A percentile compares a stretch with the other conserved stretches of the same genome.
Conservation (phyloP, 306 rosid genomes). For the Vigna reflexopilosa region DNA sequence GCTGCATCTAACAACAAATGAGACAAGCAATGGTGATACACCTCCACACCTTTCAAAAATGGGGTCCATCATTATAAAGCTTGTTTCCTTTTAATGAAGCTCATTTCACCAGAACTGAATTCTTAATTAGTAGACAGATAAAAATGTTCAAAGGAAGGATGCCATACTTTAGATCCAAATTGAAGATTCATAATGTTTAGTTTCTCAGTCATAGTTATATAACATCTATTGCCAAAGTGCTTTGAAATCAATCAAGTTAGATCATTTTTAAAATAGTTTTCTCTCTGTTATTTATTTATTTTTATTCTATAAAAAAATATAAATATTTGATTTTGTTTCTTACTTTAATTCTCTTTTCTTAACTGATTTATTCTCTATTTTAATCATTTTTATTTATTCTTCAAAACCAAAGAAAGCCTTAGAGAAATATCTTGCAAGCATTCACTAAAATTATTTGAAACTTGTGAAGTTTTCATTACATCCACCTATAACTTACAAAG, state of each 20-base stretch:
- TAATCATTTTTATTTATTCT: too few relatives aligned
- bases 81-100: background rate
- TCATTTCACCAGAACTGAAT: constrained; percentile 23
- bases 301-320: too few relatives aligned
- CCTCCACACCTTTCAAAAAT: constrained; percentile 40
- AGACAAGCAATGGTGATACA: constrained; percentile 27
- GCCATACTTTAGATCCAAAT: constrained; percentile 26
- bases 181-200: constrained; percentile 14
- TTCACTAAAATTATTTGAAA: too few relatives aligned
- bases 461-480: background rate
- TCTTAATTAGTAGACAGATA: background rate
- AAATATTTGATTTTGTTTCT: too few relatives aligned
- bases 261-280: too few relatives aligned
- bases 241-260: too few relatives aligned
- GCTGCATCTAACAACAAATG: constrained; percentile 41
- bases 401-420: too few relatives aligned
- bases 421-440: too few relatives aligned
- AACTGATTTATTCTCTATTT: too few relatives aligned
- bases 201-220: constrained; percentile 6
- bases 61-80: constrained; percentile 26
- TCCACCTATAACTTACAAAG: background rate
- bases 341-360: too few relatives aligned
- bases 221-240: background rate
- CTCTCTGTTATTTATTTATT: too few relatives aligned
- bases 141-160: constrained; percentile 23